Percentiles rank a stretch among this genome's conserved stretches.
These are phyloP conservation scores for Linderniella brevidens DNA, from an alignment of 257 asterid species.

Conservation along the genomic window DNA sequence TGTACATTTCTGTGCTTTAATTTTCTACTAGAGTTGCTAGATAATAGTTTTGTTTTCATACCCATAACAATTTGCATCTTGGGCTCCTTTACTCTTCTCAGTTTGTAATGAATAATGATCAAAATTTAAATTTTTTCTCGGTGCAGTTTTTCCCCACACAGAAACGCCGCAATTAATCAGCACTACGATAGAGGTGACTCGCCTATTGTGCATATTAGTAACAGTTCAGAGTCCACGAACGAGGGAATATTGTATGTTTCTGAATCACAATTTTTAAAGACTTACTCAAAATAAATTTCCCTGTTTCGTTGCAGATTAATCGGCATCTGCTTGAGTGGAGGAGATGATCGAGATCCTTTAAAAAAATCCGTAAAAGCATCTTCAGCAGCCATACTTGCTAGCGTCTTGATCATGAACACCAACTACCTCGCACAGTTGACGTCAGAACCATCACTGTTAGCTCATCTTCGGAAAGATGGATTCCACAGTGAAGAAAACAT, in stretches of 20 bases:
- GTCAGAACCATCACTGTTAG: slow-evolving; percentile 51
- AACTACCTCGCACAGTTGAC: slow-evolving; percentile 77
- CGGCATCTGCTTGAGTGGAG: slow-evolving; percentile 66
- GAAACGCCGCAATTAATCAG: slow-evolving; percentile 76
- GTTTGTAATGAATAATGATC: no score
- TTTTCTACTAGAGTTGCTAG: no score
- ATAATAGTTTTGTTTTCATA: no score
- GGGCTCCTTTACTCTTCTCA: no score
- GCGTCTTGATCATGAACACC: slow-evolving; percentile 83
- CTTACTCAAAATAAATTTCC: slow-evolving; percentile 4
- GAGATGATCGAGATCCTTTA: slow-evolving; percentile 80
- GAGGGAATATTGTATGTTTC: no score
- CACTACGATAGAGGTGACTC: slow-evolving; percentile 53
- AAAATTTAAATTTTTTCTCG: slow-evolving; percentile 13
- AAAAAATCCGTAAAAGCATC: slow-evolving; percentile 70
- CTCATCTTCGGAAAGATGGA: slow-evolving; percentile 59
- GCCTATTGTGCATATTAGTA: slow-evolving; percentile 4
- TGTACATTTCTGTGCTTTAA: no score
- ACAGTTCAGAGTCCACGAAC: not conserved
- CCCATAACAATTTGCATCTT: no score
- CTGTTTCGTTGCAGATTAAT: slow-evolving; percentile 49
- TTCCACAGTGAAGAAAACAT: slow-evolving; percentile 63
- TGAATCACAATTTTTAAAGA: not conserved
- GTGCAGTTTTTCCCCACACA: slow-evolving; percentile 82
- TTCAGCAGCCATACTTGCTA: slow-evolving; percentile 79